phyloP scores from a whole-genome alignment of 345 rosid genomes.

The Draba incana region DNA sequence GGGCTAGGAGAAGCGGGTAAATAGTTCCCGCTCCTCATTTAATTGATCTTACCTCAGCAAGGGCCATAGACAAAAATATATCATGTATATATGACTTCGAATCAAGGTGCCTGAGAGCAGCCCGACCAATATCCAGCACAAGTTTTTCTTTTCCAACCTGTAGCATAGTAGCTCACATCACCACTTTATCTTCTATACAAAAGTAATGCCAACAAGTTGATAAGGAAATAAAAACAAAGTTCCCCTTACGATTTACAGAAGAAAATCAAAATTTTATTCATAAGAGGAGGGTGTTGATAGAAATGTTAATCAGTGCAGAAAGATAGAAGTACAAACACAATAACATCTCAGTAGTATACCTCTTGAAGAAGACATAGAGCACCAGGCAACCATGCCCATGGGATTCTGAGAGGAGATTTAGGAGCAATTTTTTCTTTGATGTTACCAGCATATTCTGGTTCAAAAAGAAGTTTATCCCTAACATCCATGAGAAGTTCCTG shows the following conservation, averaged over 20 bases:
- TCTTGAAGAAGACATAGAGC: constrained; percentile 97
- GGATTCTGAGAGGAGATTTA: constrained; percentile 72
- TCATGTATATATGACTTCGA: constrained; percentile 84
- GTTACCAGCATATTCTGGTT: constrained; percentile 93
- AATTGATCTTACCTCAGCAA: constrained; percentile 84
- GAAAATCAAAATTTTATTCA: not conserved
- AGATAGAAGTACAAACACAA: constrained; percentile 6
- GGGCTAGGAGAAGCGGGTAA: constrained; percentile 42
- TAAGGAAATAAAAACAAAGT: not conserved
- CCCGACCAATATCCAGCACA: constrained; percentile 76
- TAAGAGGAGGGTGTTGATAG: not conserved
- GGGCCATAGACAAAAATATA: constrained; percentile 85
- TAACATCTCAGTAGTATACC: constrained; percentile 46
- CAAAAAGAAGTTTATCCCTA: constrained; percentile 95
- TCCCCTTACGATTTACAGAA: not conserved
- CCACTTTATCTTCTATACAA: constrained; percentile 31
- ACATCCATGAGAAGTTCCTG: constrained; percentile 91
- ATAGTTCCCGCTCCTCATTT: constrained; percentile 38
- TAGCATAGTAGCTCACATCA: constrained; percentile 41
- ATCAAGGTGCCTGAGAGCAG: constrained; percentile 77
- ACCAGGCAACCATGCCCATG: constrained; percentile 88
- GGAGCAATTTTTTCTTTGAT: constrained; percentile 71
- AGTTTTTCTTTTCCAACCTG: constrained; percentile 90
- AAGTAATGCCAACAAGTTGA: constrained; percentile 20
- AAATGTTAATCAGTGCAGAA: constrained; percentile 2